Evolutionary conservation across 192 early-diverging fungal genomes (phyloP), one percentile per base, ranked within the genome.

Genomic region (Backusella parvicylindrica): DNA sequence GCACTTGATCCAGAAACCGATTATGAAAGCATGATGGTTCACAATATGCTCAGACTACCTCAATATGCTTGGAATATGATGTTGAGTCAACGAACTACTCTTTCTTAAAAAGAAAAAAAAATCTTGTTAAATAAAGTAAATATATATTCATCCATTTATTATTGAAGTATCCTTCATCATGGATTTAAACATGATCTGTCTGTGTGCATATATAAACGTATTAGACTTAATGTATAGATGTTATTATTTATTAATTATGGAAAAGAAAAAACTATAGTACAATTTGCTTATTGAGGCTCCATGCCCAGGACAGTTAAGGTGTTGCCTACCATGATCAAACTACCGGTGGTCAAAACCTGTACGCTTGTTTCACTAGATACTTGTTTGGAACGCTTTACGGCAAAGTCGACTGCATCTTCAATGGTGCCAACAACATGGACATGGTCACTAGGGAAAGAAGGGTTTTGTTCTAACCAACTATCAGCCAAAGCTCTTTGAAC

Each of bases 261-360:
- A 38, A 3, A 38, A 38, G 6, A 56, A 26, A 56, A 26, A 12
- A 21, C 21, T 56, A 56, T 56, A 23, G 23, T 56, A 56, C 53
- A 56, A 21, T n/a, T 50, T 6, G 6, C 15, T 70, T 73, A 80
- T 65, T 76, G 75, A 30, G 79, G 71, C 33, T 64, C 30, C 9
- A 89, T 89, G 33, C 88, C 86, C 21, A 94, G 79, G n/a, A 90
- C 89, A 37, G 86, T 92, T 74, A 98, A 83, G 6, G 92, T 86
- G 21, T 92, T 93, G 33, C 98, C 98, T 26, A 98, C 90, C 71
- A 99, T 79, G 75, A 97, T 93, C 75, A 99, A 79, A 74, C 96
- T 97, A 11, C 98, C 98, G 4, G 97, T 97, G 31, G 92, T 92
- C 33, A 99, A 84, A 1, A 96, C 93, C 49, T 92, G 86, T 16